Percentiles rank a stretch among this genome's conserved stretches.
phyloP scores from a whole-genome alignment of 176 grass and related monocot genomes.

The Oryza meridionalis region DNA sequence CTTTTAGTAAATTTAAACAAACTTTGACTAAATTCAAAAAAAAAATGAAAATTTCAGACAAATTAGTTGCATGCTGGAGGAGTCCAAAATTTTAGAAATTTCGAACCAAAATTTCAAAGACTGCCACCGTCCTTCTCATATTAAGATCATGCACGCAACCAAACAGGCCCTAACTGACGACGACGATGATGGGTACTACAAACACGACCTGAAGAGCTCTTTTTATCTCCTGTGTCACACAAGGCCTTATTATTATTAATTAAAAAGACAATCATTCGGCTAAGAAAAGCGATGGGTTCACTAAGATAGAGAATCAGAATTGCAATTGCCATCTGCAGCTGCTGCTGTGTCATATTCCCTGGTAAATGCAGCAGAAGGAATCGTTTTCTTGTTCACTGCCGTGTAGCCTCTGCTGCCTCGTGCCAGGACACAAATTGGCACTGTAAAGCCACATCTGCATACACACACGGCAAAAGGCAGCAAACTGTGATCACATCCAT shows the following conservation, averaged over 20 bases:
- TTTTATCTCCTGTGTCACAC: not conserved
- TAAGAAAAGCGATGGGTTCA: not conserved
- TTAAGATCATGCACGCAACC: not conserved
- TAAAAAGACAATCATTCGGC: conserved; percentile 12
- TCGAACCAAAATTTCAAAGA: no score
- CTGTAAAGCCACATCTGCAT: not conserved
- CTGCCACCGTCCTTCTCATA: not conserved
- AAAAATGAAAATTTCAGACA: no score
- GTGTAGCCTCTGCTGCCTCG: not conserved
- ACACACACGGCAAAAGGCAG: not conserved
- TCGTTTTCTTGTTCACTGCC: conserved; percentile 16
- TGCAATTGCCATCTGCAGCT: not conserved
- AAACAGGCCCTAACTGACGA: not conserved
- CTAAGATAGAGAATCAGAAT: not conserved
- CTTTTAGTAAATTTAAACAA: no score
- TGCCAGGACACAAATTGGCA: not conserved
- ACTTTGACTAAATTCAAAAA: no score
- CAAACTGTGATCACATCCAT: not conserved
- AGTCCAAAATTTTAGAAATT: no score
- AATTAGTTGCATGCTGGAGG: no score
- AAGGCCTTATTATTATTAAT: not conserved
- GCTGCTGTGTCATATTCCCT: not conserved
- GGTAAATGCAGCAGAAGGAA: not conserved
- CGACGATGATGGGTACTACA: not conserved
- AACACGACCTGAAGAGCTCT: not conserved